These are phyloP conservation scores for Galerina marginata DNA, from an alignment of 768 basidiomycete genomes.

Conservation along the genomic window DNA sequence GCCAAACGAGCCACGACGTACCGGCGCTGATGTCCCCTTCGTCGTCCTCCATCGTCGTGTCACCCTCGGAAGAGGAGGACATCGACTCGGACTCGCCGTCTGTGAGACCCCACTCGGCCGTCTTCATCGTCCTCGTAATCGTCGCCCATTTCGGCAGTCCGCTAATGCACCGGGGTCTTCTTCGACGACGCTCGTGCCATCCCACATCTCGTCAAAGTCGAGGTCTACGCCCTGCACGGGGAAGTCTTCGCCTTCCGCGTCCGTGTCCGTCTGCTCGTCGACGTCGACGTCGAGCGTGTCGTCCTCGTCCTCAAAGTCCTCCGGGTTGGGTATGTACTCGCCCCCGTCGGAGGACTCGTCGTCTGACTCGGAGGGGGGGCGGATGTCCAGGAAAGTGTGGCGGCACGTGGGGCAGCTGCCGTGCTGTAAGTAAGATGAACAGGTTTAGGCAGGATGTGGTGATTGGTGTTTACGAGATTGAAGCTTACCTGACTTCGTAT, in stretches of 20 bases:
- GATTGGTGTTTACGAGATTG: too few species aligned
- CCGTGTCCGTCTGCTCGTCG: slow-evolving; percentile 47
- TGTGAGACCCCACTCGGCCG: slow-evolving; percentile 46
- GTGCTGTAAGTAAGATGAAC: slow-evolving; percentile 48
- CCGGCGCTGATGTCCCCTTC: slow-evolving; percentile 14
- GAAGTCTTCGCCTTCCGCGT: slow-evolving; percentile 44
- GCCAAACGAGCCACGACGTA: slow-evolving; percentile 6
- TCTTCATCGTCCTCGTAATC: slow-evolving; percentile 25
- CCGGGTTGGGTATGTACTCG: slow-evolving; percentile 62
- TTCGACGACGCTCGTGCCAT: slow-evolving; percentile 2
- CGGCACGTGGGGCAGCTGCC: slow-evolving; percentile 77
- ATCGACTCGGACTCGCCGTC: slow-evolving; percentile 44
- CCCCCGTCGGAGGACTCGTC: slow-evolving; percentile 71
- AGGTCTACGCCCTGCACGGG: slow-evolving; percentile 47
- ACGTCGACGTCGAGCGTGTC: slow-evolving; percentile 37
- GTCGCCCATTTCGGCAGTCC: slow-evolving; percentile 32
- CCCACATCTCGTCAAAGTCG: slow-evolving; percentile 30
- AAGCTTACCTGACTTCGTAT: slow-evolving; percentile 54
- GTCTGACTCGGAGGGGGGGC: slow-evolving; percentile 56
- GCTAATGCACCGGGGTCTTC: slow-evolving; percentile 22
- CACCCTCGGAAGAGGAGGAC: slow-evolving; percentile 29
- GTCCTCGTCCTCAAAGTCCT: slow-evolving; percentile 57
- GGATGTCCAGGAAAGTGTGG: slow-evolving; percentile 59
- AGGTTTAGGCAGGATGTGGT: too few species aligned
- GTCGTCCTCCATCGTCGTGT: slow-evolving; percentile 18